Evolutionary conservation across 768 basidiomycete species (phyloP).

Genomic region (Pleurotus giganteus): DNA sequence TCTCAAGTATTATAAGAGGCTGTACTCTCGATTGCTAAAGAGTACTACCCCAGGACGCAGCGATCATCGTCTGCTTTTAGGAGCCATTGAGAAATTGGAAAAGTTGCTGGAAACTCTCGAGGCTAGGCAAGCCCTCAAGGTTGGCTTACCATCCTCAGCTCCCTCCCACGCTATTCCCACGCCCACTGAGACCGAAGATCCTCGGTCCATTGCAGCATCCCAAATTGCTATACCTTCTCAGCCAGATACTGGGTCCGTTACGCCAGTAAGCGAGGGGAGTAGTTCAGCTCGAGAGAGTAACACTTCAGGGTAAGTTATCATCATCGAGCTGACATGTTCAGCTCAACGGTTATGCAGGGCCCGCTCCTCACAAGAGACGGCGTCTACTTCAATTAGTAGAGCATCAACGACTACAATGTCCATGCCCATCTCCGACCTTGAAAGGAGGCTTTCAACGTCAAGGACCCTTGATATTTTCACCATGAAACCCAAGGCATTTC

Average conservation of each 20-base stretch:
- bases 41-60: conserved; percentile 83
- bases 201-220: conserved; percentile 45
- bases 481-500: conserved; percentile 82
- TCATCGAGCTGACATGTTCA: neutral
- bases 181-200: conserved; percentile 44
- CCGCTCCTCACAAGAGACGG: conserved; percentile 59
- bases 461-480: conserved; percentile 91
- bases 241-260: neutral
- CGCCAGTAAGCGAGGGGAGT: conserved; percentile 23
- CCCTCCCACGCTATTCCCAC: conserved; percentile 16
- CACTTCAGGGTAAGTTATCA: conserved; percentile 50
- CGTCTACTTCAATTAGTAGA: conserved; percentile 50
- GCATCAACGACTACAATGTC: conserved; percentile 49
- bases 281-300: conserved; percentile 53
- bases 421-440: conserved; percentile 73
- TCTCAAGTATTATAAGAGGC: conserved; percentile 87
- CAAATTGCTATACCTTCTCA: neutral
- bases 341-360: conserved; percentile 35
- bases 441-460: conserved; percentile 73
- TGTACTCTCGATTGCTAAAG: conserved; percentile 83
- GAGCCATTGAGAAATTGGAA: conserved; percentile 81
- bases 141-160: conserved; percentile 32
- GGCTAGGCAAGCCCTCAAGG: conserved; percentile 50
- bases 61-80: conserved; percentile 79
- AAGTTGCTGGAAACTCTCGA: conserved; percentile 67